Percentiles rank a stretch among this genome's conserved stretches.
Conservation (phyloP, 2,329 filamentous ascomycete genomes). For the Monosporascus sp. region DNA sequence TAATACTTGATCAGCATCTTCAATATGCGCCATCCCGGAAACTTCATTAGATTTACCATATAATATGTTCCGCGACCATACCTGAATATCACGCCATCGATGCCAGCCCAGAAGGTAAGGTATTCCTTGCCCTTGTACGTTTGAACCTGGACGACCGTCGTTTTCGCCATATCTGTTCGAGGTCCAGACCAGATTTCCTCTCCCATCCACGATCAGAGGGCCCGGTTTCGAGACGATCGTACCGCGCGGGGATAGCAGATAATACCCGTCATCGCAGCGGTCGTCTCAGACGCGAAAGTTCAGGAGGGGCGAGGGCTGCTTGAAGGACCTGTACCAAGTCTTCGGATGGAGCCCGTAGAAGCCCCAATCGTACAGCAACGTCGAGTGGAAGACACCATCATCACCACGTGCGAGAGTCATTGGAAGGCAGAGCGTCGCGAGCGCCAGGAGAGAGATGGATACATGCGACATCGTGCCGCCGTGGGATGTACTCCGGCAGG, state of each 20-base stretch:
- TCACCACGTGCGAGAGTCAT: not conserved
- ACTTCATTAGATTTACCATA: not conserved
- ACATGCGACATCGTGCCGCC: no score
- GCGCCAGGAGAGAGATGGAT: not conserved
- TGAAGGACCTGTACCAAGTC: conserved; percentile 7
- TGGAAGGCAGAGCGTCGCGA: not conserved
- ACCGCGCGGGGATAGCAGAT: conserved; percentile 10
- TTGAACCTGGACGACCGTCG: conserved; percentile 14
- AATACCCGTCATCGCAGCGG: conserved; percentile 8
- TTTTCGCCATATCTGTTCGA: conserved; percentile 8
- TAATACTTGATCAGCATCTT: not conserved
- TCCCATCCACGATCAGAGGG: conserved; percentile 11
- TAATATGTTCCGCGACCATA: conserved; percentile 8
- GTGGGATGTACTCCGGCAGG: no score
- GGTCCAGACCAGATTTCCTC: conserved; percentile 11
- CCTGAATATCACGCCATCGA: conserved; percentile 3
- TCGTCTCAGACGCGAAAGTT: conserved; percentile 11
- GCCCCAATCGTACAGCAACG: conserved; percentile 9
- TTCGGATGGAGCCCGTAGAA: conserved; percentile 12
- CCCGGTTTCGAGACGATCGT: conserved; percentile 6
- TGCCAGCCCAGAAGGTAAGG: conserved; percentile 25
- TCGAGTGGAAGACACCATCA: conserved; percentile 1
- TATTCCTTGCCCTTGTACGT: conserved; percentile 23
- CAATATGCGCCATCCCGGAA: not conserved
- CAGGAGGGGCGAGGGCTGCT: conserved; percentile 6